phyloP scores from a whole-genome alignment of 176 grass and related monocot genomes.

The Paspalum notatum region DNA sequence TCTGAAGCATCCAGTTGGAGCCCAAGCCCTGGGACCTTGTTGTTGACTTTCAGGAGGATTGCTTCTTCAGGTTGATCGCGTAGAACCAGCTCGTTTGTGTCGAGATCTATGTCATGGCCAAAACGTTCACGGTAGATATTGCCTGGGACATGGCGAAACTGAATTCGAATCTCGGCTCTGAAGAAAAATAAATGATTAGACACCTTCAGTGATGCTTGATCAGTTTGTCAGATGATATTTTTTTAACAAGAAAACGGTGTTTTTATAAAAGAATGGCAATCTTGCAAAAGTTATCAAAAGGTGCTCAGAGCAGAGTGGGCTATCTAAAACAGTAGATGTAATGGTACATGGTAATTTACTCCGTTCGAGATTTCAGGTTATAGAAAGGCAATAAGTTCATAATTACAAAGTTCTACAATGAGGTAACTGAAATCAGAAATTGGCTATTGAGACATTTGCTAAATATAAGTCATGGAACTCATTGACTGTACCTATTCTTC shows the following conservation, averaged over 20 bases:
- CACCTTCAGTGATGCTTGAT: constrained; percentile 10
- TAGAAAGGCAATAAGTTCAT: background rate
- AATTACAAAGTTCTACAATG: background rate
- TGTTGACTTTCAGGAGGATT: constrained; percentile 93
- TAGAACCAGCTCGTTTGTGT: constrained; percentile 89
- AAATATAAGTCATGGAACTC: constrained; percentile 2
- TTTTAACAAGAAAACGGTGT: background rate
- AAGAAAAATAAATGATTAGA: constrained; percentile 25
- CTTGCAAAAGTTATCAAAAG: constrained; percentile 10
- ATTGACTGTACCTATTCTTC: constrained; percentile 64
- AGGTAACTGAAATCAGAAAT: constrained; percentile 18
- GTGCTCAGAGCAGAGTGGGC: background rate
- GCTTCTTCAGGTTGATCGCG: constrained; percentile 88
- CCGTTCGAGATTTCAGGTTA: background rate
- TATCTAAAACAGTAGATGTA: constrained; percentile 18
- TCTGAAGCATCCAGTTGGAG: constrained; percentile 91
- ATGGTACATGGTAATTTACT: constrained; percentile 9
- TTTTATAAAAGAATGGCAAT: background rate
- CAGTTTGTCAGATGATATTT: background rate
- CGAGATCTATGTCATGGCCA: constrained; percentile 79
- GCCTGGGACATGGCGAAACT: constrained; percentile 93
- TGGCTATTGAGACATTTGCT: background rate
- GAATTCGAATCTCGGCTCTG: constrained; percentile 98
- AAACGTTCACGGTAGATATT: constrained; percentile 85
- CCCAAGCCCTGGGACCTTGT: constrained; percentile 90